Conservation (phyloP, 768 basidiomycete species). For the Auricularia sp. region DNA sequence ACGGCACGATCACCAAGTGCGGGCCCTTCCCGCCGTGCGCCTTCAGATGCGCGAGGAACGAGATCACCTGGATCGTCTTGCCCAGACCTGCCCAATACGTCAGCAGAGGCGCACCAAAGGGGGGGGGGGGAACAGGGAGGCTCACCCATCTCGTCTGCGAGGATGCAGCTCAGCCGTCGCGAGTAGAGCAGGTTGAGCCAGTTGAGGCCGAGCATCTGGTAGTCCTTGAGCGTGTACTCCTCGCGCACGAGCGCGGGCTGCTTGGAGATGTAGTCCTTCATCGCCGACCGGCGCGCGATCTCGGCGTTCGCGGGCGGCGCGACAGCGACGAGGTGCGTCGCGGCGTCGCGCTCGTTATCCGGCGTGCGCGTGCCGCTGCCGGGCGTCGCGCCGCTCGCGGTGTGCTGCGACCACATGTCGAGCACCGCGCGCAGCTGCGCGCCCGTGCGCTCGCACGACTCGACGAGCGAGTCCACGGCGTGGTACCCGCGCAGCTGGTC, state of each 20-base stretch:
- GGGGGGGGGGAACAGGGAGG: conserved; percentile 15
- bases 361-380: conserved; percentile 33
- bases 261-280: conserved; percentile 56
- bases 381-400: conserved; percentile 21
- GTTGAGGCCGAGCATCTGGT: conserved; percentile 94
- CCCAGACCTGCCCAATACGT: conserved; percentile 61
- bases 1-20: conserved; percentile 94
- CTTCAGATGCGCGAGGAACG: conserved; percentile 85
- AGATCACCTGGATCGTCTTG: conserved; percentile 98
- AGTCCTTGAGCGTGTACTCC: conserved; percentile 80
- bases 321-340: conserved; percentile 25
- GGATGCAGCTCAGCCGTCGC: conserved; percentile 78
- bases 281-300: conserved; percentile 28
- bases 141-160: conserved; percentile 98
- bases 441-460: conserved; percentile 83
- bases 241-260: conserved; percentile 65
- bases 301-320: conserved; percentile 15
- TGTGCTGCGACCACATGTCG: conserved; percentile 53
- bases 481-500: conserved; percentile 78
- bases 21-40: conserved; percentile 72
- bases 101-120: conserved; percentile 2
- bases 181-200: conserved; percentile 87
- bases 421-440: conserved; percentile 62
- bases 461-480: conserved; percentile 79
- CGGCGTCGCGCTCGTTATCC: conserved; percentile 25